Percentiles rank a stretch among this genome's conserved stretches.
These are phyloP conservation scores for Aureobasidium sp. DNA, from an alignment of 2,329 filamentous ascomycete species.

Conservation along the genomic window DNA sequence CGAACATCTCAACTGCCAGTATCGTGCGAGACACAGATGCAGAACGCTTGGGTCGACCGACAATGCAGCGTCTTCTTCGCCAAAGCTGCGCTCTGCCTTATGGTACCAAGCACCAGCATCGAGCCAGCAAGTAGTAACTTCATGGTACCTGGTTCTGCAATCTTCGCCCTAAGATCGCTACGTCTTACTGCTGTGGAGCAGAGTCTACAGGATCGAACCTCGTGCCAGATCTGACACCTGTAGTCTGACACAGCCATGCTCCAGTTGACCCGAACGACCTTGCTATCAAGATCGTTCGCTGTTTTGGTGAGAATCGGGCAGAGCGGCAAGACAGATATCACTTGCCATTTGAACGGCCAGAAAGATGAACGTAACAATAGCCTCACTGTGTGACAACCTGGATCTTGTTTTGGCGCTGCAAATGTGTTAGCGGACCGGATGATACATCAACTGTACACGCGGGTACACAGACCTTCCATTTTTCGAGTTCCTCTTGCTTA, in stretches of 20 bases:
- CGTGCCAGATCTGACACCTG: background rate
- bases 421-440: background rate
- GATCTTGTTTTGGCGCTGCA: conserved; percentile 62
- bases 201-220: background rate
- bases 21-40: background rate
- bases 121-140: background rate
- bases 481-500: conserved; percentile 92
- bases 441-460: background rate
- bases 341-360: background rate
- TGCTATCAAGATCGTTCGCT: background rate
- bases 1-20: background rate
- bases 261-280: background rate
- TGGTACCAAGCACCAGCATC: background rate
- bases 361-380: background rate
- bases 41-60: background rate
- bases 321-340: background rate
- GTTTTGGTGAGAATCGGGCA: background rate
- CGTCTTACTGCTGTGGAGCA: background rate
- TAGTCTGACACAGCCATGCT: background rate
- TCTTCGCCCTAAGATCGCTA: background rate
- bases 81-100: background rate
- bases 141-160: background rate
- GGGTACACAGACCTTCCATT: conserved; percentile 74
- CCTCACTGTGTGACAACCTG: conserved; percentile 70
- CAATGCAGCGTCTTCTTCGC: background rate